A percentile compares a stretch with the other conserved stretches of the same genome.
Conservation (phyloP, 805 yeast genomes). For the Saturnispora besseyi region DNA sequence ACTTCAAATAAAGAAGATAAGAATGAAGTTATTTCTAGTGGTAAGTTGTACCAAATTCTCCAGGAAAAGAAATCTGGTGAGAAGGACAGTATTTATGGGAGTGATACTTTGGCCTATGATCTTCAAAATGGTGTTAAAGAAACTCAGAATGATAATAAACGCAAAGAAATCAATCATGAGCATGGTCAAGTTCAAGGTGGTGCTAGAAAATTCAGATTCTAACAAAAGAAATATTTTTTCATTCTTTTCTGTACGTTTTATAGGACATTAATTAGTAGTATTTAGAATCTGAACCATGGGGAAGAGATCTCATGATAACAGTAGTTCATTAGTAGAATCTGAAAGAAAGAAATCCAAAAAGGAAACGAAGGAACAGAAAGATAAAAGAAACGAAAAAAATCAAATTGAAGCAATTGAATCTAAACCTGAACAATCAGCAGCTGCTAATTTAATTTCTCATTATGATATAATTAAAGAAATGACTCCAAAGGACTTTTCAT, state of each 20-base stretch:
- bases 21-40: slow-evolving; percentile 6
- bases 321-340: not conserved
- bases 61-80: slow-evolving; percentile 19
- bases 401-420: slow-evolving; percentile 4
- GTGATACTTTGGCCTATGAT: slow-evolving; percentile 21
- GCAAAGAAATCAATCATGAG: not conserved
- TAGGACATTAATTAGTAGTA: not conserved
- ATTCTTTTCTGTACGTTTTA: not conserved
- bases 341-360: slow-evolving; percentile 2
- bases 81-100: slow-evolving; percentile 25
- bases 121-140: slow-evolving; percentile 1
- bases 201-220: slow-evolving; percentile 7
- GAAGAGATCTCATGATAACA: not conserved
- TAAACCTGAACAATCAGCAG: not conserved
- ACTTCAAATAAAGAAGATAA: slow-evolving; percentile 5
- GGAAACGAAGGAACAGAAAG: slow-evolving; percentile 4
- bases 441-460: not conserved
- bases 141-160: not conserved
- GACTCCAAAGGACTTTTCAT: slow-evolving; percentile 4
- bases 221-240: not conserved
- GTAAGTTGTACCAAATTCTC: slow-evolving; percentile 27
- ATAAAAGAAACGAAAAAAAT: slow-evolving; percentile 2
- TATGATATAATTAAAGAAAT: slow-evolving; percentile 1
- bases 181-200: not conserved
- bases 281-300: not conserved